phyloP scores from a whole-genome alignment of 257 asterid species.

The Nyctanthes arbortristis region DNA sequence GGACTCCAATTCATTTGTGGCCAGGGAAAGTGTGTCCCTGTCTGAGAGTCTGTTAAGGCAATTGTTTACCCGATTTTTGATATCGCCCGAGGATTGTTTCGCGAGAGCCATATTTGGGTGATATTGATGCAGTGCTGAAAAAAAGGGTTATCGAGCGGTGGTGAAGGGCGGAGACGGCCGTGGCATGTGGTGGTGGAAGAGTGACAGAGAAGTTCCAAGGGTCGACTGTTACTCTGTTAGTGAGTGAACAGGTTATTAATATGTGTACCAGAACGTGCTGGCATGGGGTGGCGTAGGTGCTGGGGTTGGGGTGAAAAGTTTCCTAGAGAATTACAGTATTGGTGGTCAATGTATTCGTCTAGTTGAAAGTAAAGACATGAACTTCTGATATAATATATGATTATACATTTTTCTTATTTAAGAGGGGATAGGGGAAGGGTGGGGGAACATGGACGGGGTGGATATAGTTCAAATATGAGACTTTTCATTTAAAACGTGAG shows the following conservation, averaged over 20 bases:
- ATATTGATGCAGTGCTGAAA: background rate
- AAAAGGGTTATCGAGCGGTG: background rate
- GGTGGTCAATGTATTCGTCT: background rate
- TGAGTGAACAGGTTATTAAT: constrained; percentile 33
- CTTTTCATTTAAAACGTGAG: too few species aligned
- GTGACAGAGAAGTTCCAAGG: background rate
- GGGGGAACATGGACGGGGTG: too few species aligned
- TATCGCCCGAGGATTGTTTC: constrained; percentile 48
- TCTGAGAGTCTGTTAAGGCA: constrained; percentile 73
- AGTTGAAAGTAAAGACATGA: background rate
- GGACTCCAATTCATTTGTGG: constrained; percentile 69
- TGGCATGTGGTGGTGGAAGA: constrained; percentile 1
- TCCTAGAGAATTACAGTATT: background rate
- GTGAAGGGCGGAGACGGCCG: constrained; percentile 29
- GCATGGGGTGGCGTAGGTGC: constrained; percentile 4
- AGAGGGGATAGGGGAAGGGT: too few species aligned
- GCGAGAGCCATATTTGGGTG: constrained; percentile 35
- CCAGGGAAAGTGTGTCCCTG: constrained; percentile 75
- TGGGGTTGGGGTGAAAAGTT: background rate
- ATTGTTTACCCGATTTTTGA: constrained; percentile 57
- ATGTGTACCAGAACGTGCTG: constrained; percentile 53
- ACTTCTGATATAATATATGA: too few species aligned
- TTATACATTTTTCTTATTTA: too few species aligned
- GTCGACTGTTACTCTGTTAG: background rate
- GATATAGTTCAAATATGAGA: too few species aligned